Base-by-base conservation (phyloP, 192 early-diverging fungal species). In the Rhizoclosmatium sp. region DNA sequence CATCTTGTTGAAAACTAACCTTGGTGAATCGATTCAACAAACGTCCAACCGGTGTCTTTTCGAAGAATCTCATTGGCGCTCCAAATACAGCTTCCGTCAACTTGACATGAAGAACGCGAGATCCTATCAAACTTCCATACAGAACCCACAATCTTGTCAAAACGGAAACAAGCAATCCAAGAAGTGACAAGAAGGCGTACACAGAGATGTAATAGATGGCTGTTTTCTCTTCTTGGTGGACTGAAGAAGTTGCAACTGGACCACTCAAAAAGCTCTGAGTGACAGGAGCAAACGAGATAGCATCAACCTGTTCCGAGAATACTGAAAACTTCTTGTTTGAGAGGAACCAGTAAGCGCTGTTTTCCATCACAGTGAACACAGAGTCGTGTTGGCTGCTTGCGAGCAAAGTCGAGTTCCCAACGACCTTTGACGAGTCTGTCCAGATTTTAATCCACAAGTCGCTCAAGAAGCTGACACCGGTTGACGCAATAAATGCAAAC, bases 11-110 rank as follows among this genome's bases (percentile, higher is more conserved):
- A 31, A 31, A 31, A 31, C 31, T 31, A 31, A 78, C 95, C 31
- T 93, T 92, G 56, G 93, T 93, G 76, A 97, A 96, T 59, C 96
- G 81, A 81, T 95, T 97, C 79, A 92, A 40, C 56, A 92, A 85
- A 58, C 83, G 77, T 9, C 83, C 83, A 5, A 84, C 65, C 48
- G 83, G 83, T 10, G 83, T 84, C 56, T 69, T 78, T 44, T 80
- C 73, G 78, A 80, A 86, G 69, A 81, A 86, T 39, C 82, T 54
- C 71, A 83, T 71, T 12, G 85, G 85, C 19, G 85, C 71, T 5
- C 80, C 75, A 48, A 86, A 75, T 12, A 87, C 81, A 39, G 81
- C 75, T 12, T 65, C 48, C n/a, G 87, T 47, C 2, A 87, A 60
- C 56, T 81, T 85, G 16, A 31, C 46, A 75, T 85, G 83, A 56